Base-by-base conservation (phyloP, 768 basidiomycete genomes). In the Agaricus subrufescens region DNA sequence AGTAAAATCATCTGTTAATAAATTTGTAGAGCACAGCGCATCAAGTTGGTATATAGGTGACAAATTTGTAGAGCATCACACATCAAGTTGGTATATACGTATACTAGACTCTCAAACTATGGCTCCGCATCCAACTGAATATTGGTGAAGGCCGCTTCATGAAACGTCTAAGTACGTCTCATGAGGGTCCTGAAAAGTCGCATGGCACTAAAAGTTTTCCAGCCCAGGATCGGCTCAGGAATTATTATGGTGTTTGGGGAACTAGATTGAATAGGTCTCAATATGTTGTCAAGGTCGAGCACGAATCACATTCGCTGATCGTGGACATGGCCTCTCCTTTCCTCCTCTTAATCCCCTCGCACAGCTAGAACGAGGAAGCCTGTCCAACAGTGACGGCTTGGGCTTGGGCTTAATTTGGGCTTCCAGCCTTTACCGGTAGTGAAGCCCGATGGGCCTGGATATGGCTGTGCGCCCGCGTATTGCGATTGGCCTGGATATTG, bases 1-100 rank as follows among this genome's bases (percentile, higher is more conserved):
- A 8, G 12, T 7, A 4, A 14, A 27, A 25, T 12, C 8, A 4
- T 5, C 23, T 5, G 7, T 46, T 12, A 46, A 30, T 9, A 12
- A 42, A 30, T 46, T 7, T 12, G 19, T 29, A 56, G 54, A 31
- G 3, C 25, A 43, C 7, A 49, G 19, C 19, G 19, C 54, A 7
- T 56, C 54, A 8, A 56, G 42, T 11, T 56, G 54, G 54, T 40
- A 56, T 25, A 56, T 56, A 49, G 47, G 54, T 19, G 19, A 19
- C 19, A 19, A 19, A 19, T 19, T 19, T 19, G 19, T 19, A 19
- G 19, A 19, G 19, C 19, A 19, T 19, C 19, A 19, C 19, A 19
- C 19, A 19, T 19, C 19, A 19, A 19, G 19, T 19, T 19, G 19
- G 19, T 19, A 19, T 19, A 19, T 19, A 19, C 19, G 19, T 19